Evolutionary conservation across 2,329 filamentous ascomycete genomes (phyloP), one percentile per base, ranked within the genome.

Genomic region (Pyrenophora graminea): DNA sequence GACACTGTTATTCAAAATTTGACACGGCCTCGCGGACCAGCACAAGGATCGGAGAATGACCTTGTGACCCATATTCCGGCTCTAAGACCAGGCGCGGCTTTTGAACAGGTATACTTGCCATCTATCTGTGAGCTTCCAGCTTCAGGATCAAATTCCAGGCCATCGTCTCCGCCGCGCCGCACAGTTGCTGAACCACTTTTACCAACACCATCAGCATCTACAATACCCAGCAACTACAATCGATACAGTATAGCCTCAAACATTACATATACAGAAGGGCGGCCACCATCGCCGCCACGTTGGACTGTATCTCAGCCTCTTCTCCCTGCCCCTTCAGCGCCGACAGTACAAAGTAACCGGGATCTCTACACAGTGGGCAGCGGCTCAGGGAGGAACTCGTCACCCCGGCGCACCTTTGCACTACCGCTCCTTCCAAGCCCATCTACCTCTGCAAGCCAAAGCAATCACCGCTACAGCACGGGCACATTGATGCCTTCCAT

Each of bases 401-500:
- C 62, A 40, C 49, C 48, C 25, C 45, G 41, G 3, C 61, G 68
- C 18, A 66, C 49, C 2, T 50, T 67, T 13, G 69, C 69, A 4
- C 56, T 66, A 39, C 48, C 48, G 4, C 48, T 51, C 64, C 68
- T 72, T 12, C 69, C 68, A 10, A 61, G 68, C 0, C 69, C 68
- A 5, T 65, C 69, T 0, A 55, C 68, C 2, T 69, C 67, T 4
- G 69, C 63, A 5, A 61, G 62, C 2, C 61, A 63, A 4, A 63
- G 59, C 46, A 52, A 51, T 1, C 25, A 47, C 30, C 31, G 59
- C 40, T 62, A 51, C 51, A 69, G 64, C 45, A 61, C 60, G 15
- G 58, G 60, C 15, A 61, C 60, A 38, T 70, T 60, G 46, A 67
- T 69, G 66, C 63, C 68, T 3, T 59, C 74, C 1, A 75, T 70